phyloP scores from a whole-genome alignment of 2,329 filamentous ascomycete species.

The Purpureocillium lavendulum region DNA sequence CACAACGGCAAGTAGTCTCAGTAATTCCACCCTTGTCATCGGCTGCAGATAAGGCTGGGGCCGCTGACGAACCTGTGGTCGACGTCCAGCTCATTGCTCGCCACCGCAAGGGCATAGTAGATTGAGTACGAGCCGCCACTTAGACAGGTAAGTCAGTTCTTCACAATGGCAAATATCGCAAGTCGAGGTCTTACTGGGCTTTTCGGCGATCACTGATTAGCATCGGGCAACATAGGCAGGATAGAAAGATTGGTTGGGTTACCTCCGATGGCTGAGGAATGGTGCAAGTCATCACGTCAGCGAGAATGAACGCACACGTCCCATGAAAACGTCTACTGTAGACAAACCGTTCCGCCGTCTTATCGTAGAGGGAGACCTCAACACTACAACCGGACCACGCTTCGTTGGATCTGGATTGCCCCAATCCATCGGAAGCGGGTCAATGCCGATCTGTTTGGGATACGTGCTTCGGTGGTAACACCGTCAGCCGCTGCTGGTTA shows the following conservation, averaged over 20 bases:
- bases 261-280: slow-evolving; percentile 47
- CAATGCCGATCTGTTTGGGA: slow-evolving; percentile 87
- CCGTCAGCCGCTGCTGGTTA: neutral
- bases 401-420: slow-evolving; percentile 65
- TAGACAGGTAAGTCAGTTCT: neutral
- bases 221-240: neutral
- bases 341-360: slow-evolving; percentile 68
- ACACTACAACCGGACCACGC: slow-evolving; percentile 85
- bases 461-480: slow-evolving; percentile 53
- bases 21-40: too few species aligned
- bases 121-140: slow-evolving; percentile 88
- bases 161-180: neutral
- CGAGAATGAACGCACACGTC: neutral
- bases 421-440: slow-evolving; percentile 85
- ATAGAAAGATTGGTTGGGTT: slow-evolving; percentile 3
- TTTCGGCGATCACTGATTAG: slow-evolving; percentile 4
- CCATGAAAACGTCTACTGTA: neutral
- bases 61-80: slow-evolving; percentile 55
- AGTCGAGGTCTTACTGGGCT: slow-evolving; percentile 25
- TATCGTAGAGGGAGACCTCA: slow-evolving; percentile 65
- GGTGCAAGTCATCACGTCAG: slow-evolving; percentile 8
- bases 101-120: slow-evolving; percentile 88
- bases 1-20: neutral
- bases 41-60: too few species aligned
- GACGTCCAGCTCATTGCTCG: slow-evolving; percentile 76